Evolutionary conservation across 495 filamentous ascomycete species (phyloP), one percentile per base, ranked within the genome.

Genomic region (Tetracladium setigerum): DNA sequence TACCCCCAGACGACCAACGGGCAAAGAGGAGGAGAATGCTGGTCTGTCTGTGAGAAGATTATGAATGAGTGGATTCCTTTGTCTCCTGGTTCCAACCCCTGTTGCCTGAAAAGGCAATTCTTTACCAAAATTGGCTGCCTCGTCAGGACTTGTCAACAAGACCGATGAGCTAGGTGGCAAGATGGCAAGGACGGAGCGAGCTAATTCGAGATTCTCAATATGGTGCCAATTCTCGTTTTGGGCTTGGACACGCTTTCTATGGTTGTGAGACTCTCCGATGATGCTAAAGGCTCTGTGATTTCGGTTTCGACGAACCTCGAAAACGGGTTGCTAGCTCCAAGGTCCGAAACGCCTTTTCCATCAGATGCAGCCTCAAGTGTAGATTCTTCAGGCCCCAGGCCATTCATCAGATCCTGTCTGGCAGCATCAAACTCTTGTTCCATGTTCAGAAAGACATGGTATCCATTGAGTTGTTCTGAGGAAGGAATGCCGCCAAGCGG

Each of bases 41-140:
- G 92, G 92, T 60, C 95, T 91, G 65, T 99, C 90, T 13, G 92
- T 99, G 14, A 99, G 76, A 7, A 97, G 82, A 55, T 94, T 97
- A 64, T 97, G 92, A 45, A 99, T 96, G 10, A 99, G 74, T 1
- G 90, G 89, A 58, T 99, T 97, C 53, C 86, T 81, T 60, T 83
- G 82, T 41, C 78, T 74, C 49, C 88, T 75, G 0, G 87, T 89
- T 38, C 79, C 77, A 1, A 89, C 85, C 38, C 82, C 79, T 1
- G 79, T 65, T 27, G 78, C 58, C 22, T 65, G 55, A 9, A 67
- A 54, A 48, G 72, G 61, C 47, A 67, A 47, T 35, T 60, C 35
- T 41, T 67, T 62, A 27, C 77, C 69, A 31, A 77, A 78, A 41
- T 79, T 80, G 30, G 90, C 85, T 4, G 87, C 91, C 52, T 94